phyloP scores from a whole-genome alignment of 306 rosid genomes.

The Castanea sativa region DNA sequence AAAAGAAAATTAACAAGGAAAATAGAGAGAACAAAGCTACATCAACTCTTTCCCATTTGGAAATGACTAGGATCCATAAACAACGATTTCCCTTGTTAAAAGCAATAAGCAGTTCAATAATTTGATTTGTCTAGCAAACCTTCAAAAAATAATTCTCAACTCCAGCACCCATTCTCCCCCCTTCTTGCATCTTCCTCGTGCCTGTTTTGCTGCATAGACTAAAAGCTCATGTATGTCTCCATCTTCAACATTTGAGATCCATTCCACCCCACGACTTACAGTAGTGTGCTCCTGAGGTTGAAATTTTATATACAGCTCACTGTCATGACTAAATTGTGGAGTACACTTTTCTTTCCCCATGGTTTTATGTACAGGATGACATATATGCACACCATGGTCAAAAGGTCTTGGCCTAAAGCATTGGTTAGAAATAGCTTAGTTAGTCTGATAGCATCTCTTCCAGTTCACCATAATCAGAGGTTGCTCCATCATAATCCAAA shows the following conservation, averaged over 20 bases:
- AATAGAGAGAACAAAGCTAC: neutral
- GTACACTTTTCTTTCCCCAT: constrained; percentile 1
- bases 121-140: neutral
- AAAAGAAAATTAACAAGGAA: neutral
- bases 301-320: constrained; percentile 1
- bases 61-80: neutral
- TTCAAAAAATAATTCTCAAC: neutral
- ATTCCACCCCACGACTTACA: constrained; percentile 9
- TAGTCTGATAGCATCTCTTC: constrained; percentile 93
- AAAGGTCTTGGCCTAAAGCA: constrained; percentile 12
- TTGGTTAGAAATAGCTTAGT: constrained; percentile 23
- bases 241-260: constrained; percentile 14
- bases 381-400: neutral
- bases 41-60: neutral
- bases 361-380: constrained; percentile 24
- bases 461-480: constrained; percentile 76
- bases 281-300: constrained; percentile 15
- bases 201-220: neutral
- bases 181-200: neutral
- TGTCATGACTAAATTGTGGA: neutral
- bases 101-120: neutral
- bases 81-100: neutral
- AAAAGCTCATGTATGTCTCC: neutral
- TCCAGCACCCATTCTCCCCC: neutral
- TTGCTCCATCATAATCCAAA: constrained; percentile 59